A percentile compares a stretch with the other conserved stretches of the same genome.
Evolutionary conservation across 2,329 filamentous ascomycete genomes (phyloP).

Genomic region (Aureobasidium sp.): DNA sequence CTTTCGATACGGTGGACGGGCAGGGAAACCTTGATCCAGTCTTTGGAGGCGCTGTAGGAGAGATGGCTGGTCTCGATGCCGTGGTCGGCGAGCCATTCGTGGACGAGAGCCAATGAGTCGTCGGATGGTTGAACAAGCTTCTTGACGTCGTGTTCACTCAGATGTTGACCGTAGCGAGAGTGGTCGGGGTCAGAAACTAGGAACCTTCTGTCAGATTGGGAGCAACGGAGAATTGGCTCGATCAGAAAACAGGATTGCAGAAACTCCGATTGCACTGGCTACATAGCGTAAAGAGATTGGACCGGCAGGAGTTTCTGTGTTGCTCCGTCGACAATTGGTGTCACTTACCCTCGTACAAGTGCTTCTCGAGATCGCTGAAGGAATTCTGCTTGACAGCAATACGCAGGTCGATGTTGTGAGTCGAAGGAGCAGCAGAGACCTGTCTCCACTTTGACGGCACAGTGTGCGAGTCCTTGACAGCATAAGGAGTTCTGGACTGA

Average conservation of each 20-base stretch:
- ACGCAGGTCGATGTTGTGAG: slow-evolving; percentile 47
- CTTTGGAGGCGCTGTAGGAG: slow-evolving; percentile 47
- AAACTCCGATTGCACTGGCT: too few species aligned
- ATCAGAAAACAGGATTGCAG: too few species aligned
- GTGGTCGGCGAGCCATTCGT: slow-evolving; percentile 50
- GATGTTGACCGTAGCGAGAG: slow-evolving; percentile 47
- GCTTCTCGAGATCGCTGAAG: slow-evolving; percentile 49
- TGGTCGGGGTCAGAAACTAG: slow-evolving; percentile 48
- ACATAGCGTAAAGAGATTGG: too few species aligned
- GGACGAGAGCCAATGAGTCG: slow-evolving; percentile 46
- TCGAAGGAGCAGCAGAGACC: slow-evolving; percentile 41
- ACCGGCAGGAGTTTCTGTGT: too few species aligned
- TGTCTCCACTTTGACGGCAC: slow-evolving; percentile 47
- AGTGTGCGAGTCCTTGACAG: slow-evolving; percentile 50
- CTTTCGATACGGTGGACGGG: slow-evolving; percentile 47
- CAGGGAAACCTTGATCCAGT: slow-evolving; percentile 51
- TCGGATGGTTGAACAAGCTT: slow-evolving; percentile 48
- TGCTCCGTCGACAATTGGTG: too few species aligned
- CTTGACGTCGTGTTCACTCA: slow-evolving; percentile 46
- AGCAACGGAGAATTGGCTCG: too few species aligned
- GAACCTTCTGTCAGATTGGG: neutral
- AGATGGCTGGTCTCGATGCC: slow-evolving; percentile 39
- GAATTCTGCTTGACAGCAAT: slow-evolving; percentile 54
- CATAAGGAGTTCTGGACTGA: slow-evolving; percentile 35
- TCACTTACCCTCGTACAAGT: slow-evolving; percentile 45